A percentile compares a stretch with the other conserved stretches of the same genome.
phyloP scores from a whole-genome alignment of 345 rosid genomes.

The Orychophragmus violaceus region DNA sequence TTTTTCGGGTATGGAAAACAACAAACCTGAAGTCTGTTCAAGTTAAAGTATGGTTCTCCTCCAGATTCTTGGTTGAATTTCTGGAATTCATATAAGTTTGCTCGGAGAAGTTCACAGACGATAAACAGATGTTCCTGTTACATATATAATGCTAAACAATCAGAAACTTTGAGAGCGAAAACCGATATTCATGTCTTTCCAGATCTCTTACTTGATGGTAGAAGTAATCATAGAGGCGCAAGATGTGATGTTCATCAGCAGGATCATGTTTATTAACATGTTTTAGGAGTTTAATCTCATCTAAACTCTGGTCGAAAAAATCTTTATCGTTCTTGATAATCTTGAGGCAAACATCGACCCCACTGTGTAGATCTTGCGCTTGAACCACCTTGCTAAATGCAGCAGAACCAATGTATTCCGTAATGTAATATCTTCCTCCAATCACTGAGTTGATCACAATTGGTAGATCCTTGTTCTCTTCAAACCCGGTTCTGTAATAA shows the following conservation, averaged over 20 bases:
- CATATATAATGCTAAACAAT: background rate
- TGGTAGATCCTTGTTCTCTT: slow-evolving; percentile 80
- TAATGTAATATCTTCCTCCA: slow-evolving; percentile 84
- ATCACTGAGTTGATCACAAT: slow-evolving; percentile 60
- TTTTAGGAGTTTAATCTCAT: slow-evolving; percentile 91
- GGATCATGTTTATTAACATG: slow-evolving; percentile 86
- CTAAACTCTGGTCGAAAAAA: slow-evolving; percentile 95
- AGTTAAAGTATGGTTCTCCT: slow-evolving; percentile 67
- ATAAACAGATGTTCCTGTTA: slow-evolving; percentile 90
- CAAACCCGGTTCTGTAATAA: slow-evolving; percentile 84
- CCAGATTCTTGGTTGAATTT: slow-evolving; percentile 84
- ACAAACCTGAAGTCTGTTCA: slow-evolving; percentile 76
- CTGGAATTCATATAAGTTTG: slow-evolving; percentile 87
- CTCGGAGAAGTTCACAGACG: slow-evolving; percentile 84
- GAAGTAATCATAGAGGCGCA: slow-evolving; percentile 95
- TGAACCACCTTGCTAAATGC: slow-evolving; percentile 95
- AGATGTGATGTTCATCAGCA: slow-evolving; percentile 65
- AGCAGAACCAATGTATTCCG: slow-evolving; percentile 88
- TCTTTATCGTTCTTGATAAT: slow-evolving; percentile 97
- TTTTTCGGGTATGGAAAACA: background rate
- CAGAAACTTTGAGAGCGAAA: background rate
- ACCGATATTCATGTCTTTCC: background rate
- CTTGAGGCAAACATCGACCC: slow-evolving; percentile 82
- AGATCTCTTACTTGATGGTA: slow-evolving; percentile 60
- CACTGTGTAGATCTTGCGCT: slow-evolving; percentile 74